A percentile compares a stretch with the other conserved stretches of the same genome.
Evolutionary conservation across 192 early-diverging fungal species (phyloP).

Genomic region (Backusella macrospora): DNA sequence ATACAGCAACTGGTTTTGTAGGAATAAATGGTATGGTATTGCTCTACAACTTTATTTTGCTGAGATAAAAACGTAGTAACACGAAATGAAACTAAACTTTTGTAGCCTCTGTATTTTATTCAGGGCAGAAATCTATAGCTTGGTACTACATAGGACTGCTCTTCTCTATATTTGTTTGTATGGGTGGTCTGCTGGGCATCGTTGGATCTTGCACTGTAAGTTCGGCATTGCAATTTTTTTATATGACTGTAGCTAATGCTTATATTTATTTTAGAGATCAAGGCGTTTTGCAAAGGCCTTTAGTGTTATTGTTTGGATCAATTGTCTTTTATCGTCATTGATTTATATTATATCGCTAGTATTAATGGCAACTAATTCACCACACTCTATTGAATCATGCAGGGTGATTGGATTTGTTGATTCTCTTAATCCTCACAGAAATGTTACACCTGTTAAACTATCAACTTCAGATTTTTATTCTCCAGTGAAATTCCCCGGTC

Average conservation of each 20-base stretch:
- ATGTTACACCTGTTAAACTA: constrained; percentile 16
- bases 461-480: constrained; percentile 30
- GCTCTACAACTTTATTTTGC: neutral
- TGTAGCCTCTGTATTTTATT: constrained; percentile 36
- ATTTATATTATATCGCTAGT: constrained; percentile 35
- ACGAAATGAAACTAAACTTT: neutral
- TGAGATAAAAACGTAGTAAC: neutral
- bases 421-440: constrained; percentile 26
- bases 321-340: constrained; percentile 34
- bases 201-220: constrained; percentile 41
- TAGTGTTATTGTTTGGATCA: constrained; percentile 38
- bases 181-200: constrained; percentile 37
- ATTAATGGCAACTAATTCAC: constrained; percentile 29
- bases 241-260: neutral
- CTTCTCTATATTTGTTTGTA: constrained; percentile 33
- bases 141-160: constrained; percentile 34
- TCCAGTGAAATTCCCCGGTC: constrained; percentile 37
- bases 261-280: constrained; percentile 23
- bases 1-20: constrained; percentile 27
- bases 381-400: constrained; percentile 29
- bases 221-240: neutral
- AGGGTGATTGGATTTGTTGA: constrained; percentile 33
- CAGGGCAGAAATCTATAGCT: constrained; percentile 31
- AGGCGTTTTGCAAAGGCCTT: constrained; percentile 39
- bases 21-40: constrained; percentile 24